Evolutionary conservation across 768 basidiomycete genomes (phyloP).

Genomic region (Pleurotus djamor): DNA sequence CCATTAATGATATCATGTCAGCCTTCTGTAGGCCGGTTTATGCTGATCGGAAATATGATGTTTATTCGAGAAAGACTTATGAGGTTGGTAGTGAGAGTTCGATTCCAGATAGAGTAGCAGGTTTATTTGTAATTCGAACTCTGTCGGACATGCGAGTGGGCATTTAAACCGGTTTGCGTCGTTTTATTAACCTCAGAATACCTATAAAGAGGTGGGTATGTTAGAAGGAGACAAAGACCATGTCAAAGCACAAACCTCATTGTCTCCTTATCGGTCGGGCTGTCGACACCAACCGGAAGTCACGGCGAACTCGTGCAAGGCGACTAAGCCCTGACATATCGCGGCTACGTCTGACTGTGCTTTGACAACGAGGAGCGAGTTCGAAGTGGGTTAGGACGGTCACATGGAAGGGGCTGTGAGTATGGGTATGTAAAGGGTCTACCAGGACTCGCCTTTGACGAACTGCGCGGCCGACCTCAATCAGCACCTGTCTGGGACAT

Average conservation of each 20-base stretch:
- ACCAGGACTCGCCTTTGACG: not conserved
- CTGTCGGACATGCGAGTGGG: not conserved
- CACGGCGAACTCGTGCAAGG: not conserved
- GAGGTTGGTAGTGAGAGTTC: not conserved
- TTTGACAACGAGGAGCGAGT: not conserved
- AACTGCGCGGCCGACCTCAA: not conserved
- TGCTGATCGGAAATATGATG: not conserved
- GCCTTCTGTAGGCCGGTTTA: not conserved
- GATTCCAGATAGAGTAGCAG: not conserved
- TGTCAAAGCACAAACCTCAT: not conserved
- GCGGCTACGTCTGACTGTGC: not conserved
- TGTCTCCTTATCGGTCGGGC: not conserved
- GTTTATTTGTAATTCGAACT: not conserved
- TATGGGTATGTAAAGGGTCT: not conserved
- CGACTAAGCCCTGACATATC: not conserved
- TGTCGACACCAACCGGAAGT: not conserved
- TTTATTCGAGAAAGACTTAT: not conserved
- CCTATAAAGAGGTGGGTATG: not conserved
- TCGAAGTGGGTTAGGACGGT: not conserved
- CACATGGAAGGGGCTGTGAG: not conserved
- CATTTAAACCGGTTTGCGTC: slow-evolving; percentile 1
- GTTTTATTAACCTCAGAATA: not conserved
- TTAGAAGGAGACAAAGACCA: not conserved
- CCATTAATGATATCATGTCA: slow-evolving; percentile 6
- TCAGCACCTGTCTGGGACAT: not conserved